Evolutionary conservation across 352 stramenopile genomes (phyloP).

Genomic region (Elongisporangium senticosum): DNA sequence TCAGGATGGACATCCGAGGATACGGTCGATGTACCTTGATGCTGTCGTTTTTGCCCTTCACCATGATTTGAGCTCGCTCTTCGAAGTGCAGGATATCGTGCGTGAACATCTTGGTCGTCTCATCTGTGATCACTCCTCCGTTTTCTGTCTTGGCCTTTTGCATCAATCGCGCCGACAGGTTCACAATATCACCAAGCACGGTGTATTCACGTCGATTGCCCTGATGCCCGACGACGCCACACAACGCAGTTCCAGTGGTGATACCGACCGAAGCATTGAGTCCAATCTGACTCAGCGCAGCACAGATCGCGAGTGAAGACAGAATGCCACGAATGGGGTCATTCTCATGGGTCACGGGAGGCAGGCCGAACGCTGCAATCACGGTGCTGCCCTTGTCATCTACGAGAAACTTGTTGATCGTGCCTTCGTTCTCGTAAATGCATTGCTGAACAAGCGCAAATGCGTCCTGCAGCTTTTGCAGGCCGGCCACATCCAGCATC

Average conservation of each 20-base stretch:
- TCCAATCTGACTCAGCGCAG: constrained; percentile 46
- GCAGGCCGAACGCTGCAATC: constrained; percentile 90
- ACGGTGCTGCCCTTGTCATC: constrained; percentile 93
- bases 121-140: constrained; percentile 87
- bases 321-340: constrained; percentile 88
- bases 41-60: constrained; percentile 92
- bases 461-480: constrained; percentile 72
- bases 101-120: constrained; percentile 76
- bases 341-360: constrained; percentile 90
- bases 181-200: constrained; percentile 92
- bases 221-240: constrained; percentile 88
- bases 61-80: constrained; percentile 77
- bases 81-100: constrained; percentile 88
- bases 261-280: constrained; percentile 89
- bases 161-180: constrained; percentile 91
- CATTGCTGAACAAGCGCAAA: constrained; percentile 84
- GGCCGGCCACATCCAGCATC: constrained; percentile 63
- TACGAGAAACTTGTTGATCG: constrained; percentile 96
- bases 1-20: constrained; percentile 77
- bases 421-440: constrained; percentile 93
- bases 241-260: constrained; percentile 89
- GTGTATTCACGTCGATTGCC: constrained; percentile 91
- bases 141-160: constrained; percentile 79
- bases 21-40: constrained; percentile 87
- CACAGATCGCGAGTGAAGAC: constrained; percentile 80